phyloP scores from a whole-genome alignment of 306 rosid species.

The Begonia peltatifolia region DNA sequence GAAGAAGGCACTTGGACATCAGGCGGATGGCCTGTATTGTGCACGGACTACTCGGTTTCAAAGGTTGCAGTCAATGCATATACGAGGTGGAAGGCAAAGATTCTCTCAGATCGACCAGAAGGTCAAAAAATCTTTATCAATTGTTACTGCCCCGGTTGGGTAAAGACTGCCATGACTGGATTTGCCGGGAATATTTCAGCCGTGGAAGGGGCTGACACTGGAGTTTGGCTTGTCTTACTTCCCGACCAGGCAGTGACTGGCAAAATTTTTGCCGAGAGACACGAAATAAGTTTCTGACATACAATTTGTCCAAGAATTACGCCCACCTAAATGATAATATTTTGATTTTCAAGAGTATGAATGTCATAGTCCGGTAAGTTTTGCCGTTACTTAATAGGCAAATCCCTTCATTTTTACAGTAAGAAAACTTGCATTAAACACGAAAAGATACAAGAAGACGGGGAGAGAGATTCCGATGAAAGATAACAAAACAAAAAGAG shows the following conservation, averaged over 20 bases:
- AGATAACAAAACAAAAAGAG: no score
- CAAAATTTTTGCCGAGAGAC: conserved; percentile 75
- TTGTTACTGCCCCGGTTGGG: conserved; percentile 89
- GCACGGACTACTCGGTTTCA: conserved; percentile 70
- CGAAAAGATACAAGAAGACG: no score
- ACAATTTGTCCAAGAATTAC: no score
- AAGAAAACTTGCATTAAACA: no score
- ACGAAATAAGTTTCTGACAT: conserved; percentile 49
- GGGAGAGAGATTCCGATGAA: no score
- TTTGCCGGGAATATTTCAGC: conserved; percentile 64
- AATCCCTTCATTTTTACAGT: no score
- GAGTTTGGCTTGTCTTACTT: conserved; percentile 80
- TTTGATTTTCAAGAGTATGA: no score
- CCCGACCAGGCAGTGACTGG: conserved; percentile 69
- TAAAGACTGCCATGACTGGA: conserved; percentile 82
- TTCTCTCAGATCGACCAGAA: conserved; percentile 34
- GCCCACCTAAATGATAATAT: no score
- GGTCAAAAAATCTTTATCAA: conserved; percentile 63
- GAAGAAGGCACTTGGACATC: conserved; percentile 69
- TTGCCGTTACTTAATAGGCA: no score
- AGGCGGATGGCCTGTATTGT: conserved; percentile 70
- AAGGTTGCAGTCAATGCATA: conserved; percentile 70
- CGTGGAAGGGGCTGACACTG: conserved; percentile 88
- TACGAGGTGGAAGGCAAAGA: conserved; percentile 53
- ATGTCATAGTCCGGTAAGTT: no score